Conservation (phyloP, 768 basidiomycete genomes). For the Termitomyces sp. region DNA sequence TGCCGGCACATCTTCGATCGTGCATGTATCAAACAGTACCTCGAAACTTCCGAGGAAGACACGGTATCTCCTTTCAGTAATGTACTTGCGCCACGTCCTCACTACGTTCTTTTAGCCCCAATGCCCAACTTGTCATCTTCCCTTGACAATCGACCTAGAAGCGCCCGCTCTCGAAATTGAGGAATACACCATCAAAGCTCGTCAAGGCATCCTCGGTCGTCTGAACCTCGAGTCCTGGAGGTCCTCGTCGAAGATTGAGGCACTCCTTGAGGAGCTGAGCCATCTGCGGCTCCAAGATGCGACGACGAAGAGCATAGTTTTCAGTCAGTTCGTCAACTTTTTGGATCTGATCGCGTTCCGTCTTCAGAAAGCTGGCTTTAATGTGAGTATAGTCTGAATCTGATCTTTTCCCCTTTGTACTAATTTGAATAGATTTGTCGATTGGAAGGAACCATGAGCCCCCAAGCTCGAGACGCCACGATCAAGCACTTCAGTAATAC, state of each 20-base stretch:
- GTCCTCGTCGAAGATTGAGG: constrained; percentile 97
- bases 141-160: constrained; percentile 93
- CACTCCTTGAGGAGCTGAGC: constrained; percentile 87
- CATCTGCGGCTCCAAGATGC: constrained; percentile 79
- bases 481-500: constrained; percentile 88
- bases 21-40: constrained; percentile 92
- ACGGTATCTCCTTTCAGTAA: constrained; percentile 29
- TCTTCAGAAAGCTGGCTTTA: constrained; percentile 88
- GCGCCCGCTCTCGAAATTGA: constrained; percentile 86
- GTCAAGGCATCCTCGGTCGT: constrained; percentile 92
- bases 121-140: constrained; percentile 92
- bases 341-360: constrained; percentile 91
- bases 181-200: constrained; percentile 40
- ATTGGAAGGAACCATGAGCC: constrained; percentile 95
- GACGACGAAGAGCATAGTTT: constrained; percentile 95
- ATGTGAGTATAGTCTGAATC: constrained; percentile 37
- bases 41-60: constrained; percentile 66
- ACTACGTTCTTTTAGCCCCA: constrained; percentile 49
- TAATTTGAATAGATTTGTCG: constrained; percentile 66
- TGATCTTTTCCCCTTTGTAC: neutral
- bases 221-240: constrained; percentile 87
- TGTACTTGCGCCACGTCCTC: neutral
- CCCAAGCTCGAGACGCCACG: constrained; percentile 89
- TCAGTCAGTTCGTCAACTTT: constrained; percentile 93
- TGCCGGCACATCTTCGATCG: constrained; percentile 95